phyloP scores from a whole-genome alignment of 2,329 filamentous ascomycete species.

The Aspergillus carbonarius region DNA sequence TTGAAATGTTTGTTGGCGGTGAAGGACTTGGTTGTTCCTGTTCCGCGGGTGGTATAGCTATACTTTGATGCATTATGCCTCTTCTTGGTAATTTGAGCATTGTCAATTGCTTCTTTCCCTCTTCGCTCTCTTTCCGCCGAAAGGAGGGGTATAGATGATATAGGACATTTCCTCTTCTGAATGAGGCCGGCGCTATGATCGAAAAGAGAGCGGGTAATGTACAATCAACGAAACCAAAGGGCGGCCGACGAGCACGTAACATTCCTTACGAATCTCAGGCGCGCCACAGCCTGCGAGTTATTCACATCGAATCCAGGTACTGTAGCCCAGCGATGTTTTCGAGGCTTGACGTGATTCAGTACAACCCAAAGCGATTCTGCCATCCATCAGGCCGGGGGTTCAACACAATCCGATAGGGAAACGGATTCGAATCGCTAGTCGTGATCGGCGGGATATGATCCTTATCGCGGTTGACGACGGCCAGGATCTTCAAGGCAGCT shows the following conservation, averaged over 20 bases:
- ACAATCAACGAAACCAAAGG: not conserved
- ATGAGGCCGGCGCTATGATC: not conserved
- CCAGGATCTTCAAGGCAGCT: conserved; percentile 85
- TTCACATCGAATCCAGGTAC: conserved; percentile 10
- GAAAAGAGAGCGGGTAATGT: conserved; percentile 2
- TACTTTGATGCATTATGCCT: conserved; percentile 21
- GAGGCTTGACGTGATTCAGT: conserved; percentile 45
- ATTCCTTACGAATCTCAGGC: not conserved
- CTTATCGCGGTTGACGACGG: conserved; percentile 82
- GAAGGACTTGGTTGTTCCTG: not conserved
- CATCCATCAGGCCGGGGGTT: conserved; percentile 79
- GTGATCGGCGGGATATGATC: conserved; percentile 97
- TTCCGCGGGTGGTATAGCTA: conserved; percentile 15
- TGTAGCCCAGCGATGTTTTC: conserved; percentile 12
- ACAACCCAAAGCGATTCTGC: conserved; percentile 76
- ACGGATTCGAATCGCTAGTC: conserved; percentile 86
- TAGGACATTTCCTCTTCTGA: not conserved
- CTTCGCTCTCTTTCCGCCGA: too few species aligned
- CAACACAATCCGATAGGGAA: conserved; percentile 88
- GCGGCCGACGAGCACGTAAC: not conserved
- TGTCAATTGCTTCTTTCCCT: conserved; percentile 1
- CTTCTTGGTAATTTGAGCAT: conserved; percentile 23
- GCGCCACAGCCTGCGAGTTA: not conserved
- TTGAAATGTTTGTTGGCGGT: conserved; percentile 4
- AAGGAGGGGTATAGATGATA: not conserved